Evolutionary conservation across 352 stramenopile genomes (phyloP), one percentile per base, ranked within the genome.

Genomic region (Globisporangium carolinianum): DNA sequence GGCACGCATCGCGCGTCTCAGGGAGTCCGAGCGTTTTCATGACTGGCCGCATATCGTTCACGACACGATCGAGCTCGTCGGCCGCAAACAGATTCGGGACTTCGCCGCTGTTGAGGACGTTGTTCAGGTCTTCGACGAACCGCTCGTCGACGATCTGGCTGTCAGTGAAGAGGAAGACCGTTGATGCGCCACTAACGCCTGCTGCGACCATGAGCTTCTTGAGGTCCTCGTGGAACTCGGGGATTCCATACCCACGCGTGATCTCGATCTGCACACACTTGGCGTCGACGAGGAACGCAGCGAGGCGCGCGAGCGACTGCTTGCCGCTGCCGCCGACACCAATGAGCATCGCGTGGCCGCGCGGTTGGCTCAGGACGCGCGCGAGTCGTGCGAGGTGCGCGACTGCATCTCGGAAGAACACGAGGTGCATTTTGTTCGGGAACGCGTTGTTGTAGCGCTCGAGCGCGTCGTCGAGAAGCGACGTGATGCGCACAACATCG

Each of bases 71-170:
- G 73, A 97, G 95, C 65, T 98, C 94, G 60, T 98, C 94, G 39
- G 74, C 67, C 0, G 89, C 69, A 60, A 97, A 98, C 11, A 98
- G 69, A 47, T 98, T 98, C 0, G 94, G 92, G n/a, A 98, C 93
- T 67, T 98, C 92, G 9, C 95, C 95, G 32, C 87, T 97, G 69
- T 98, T 98, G 14, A 98, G 73, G n/a, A 98, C 73, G 57, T 98
- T 98, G 76, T 98, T 98, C 59, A 98, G 94, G 59, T 98, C 94
- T 61, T 98, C 95, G 5, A 98, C 70, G 58, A 98, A 98, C 47
- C 85, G 95, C 61, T 97, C 91, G 24, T 97, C 81, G 35, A 97
- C 88, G 54, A 98, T 97, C 67, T 98, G 94, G 10, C 85, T 96
- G 67, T 98, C 95, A 0, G 91, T 98, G 62, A 98, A 98, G 0